Percentiles rank a stretch among this genome's conserved stretches.
These are phyloP conservation scores for Poa annua DNA, from an alignment of 176 grass and related monocot genomes.

Conservation along the genomic window DNA sequence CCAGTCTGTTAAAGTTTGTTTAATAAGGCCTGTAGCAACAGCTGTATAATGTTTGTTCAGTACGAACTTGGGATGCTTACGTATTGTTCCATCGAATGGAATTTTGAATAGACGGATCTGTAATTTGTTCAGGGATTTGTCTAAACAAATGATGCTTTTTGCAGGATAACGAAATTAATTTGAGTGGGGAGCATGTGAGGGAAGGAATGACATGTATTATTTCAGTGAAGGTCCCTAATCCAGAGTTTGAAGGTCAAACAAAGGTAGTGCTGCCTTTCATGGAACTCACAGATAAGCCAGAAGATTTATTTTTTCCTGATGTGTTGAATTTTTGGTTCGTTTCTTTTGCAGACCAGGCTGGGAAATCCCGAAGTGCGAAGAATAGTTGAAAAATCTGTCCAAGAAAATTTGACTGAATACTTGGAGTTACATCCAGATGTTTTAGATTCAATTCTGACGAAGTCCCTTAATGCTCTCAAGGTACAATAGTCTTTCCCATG, in stretches of 20 bases:
- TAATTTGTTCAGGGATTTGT: not conserved
- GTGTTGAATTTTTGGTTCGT: constrained; percentile 31
- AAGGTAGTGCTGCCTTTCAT: constrained; percentile 61
- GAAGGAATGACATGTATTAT: constrained; percentile 95
- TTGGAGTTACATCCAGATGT: constrained; percentile 91
- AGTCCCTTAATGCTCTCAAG: constrained; percentile 97
- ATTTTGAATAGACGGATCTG: constrained; percentile 15
- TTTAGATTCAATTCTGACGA: constrained; percentile 80
- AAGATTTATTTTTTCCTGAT: constrained; percentile 22
- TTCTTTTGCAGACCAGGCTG: constrained; percentile 74
- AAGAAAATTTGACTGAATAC: constrained; percentile 90
- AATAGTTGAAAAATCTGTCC: constrained; percentile 91
- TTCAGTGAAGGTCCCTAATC: constrained; percentile 89
- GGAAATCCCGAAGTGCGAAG: constrained; percentile 97
- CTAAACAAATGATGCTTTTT: constrained; percentile 26
- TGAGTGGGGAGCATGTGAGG: constrained; percentile 96
- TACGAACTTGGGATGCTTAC: constrained; percentile 26
- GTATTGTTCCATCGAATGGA: not conserved
- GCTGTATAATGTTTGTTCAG: constrained; percentile 6
- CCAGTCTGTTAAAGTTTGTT: not conserved
- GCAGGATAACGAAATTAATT: constrained; percentile 94
- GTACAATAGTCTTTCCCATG: constrained; percentile 51
- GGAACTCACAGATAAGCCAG: constrained; percentile 10
- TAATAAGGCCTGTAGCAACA: constrained; percentile 16
- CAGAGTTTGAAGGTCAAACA: constrained; percentile 99